Conservation (phyloP, 306 rosid genomes). For the Betula pendula region DNA sequence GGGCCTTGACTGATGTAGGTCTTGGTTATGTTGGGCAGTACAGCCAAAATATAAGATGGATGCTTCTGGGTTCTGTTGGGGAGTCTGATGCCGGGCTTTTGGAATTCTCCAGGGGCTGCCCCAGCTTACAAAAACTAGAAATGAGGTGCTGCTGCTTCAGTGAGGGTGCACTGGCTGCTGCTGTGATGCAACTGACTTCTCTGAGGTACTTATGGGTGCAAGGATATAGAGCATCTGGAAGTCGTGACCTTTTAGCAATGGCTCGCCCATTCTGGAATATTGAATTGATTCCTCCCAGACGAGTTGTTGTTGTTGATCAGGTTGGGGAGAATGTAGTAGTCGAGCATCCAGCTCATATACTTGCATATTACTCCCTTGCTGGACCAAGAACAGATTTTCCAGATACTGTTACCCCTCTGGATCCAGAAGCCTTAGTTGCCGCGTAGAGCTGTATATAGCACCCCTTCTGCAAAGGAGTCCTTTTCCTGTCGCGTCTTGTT, state of each 20-base stretch:
- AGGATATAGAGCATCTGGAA: constrained; percentile 65
- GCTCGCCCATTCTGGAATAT: constrained; percentile 87
- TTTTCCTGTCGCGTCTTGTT: constrained; percentile 41
- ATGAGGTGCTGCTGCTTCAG: constrained; percentile 94
- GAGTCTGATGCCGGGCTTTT: constrained; percentile 79
- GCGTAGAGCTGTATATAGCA: constrained; percentile 55
- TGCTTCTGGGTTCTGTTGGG: constrained; percentile 94
- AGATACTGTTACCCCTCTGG: constrained; percentile 64
- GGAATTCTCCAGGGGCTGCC: constrained; percentile 80
- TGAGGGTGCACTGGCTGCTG: constrained; percentile 73
- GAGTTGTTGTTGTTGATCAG: constrained; percentile 23
- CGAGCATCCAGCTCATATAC: constrained; percentile 88
- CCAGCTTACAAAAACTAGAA: constrained; percentile 89
- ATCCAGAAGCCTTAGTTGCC: constrained; percentile 35
- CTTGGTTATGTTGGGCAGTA: constrained; percentile 74
- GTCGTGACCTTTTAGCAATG: constrained; percentile 79
- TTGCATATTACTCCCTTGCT: constrained; percentile 96
- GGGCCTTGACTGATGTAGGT: constrained; percentile 81
- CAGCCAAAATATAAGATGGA: constrained; percentile 94
- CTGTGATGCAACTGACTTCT: constrained; percentile 62
- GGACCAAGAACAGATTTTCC: constrained; percentile 92
- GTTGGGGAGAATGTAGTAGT: constrained; percentile 21
- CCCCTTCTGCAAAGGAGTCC: not conserved
- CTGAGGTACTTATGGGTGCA: constrained; percentile 95
- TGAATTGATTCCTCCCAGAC: constrained; percentile 76